A percentile compares a stretch with the other conserved stretches of the same genome.
phyloP scores from a whole-genome alignment of 2,329 filamentous ascomycete genomes.

The Aspergillus amoenus region DNA sequence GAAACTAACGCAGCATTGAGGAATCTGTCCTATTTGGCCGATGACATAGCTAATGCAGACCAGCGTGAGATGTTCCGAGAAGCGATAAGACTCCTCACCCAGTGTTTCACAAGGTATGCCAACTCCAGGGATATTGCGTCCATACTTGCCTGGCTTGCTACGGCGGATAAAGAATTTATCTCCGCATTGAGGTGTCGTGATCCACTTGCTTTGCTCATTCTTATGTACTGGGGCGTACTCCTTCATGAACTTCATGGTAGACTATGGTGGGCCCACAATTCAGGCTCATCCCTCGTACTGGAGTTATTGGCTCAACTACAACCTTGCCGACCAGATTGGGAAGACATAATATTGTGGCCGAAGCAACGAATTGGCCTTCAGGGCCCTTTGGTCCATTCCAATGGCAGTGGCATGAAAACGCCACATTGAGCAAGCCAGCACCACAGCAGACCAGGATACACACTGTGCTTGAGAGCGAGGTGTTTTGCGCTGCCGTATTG shows the following conservation, averaged over 20 bases:
- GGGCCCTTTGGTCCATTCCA: constrained; percentile 5
- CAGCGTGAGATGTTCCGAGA: constrained; percentile 32
- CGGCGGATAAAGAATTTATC: constrained; percentile 33
- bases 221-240: constrained; percentile 39
- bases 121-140: constrained; percentile 28
- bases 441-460: too few relatives aligned
- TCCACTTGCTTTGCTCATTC: constrained; percentile 32
- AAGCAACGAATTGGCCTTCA: constrained; percentile 28
- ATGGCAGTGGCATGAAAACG: not conserved
- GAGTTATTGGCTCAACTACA: constrained; percentile 26
- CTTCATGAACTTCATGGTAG: constrained; percentile 31
- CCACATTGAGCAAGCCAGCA: not conserved
- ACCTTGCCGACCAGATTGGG: constrained; percentile 23
- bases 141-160: constrained; percentile 35
- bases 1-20: constrained; percentile 29
- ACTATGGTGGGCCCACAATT: constrained; percentile 37
- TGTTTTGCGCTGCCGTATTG: not conserved
- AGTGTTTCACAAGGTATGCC: constrained; percentile 28
- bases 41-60: constrained; percentile 27
- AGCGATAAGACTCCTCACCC: constrained; percentile 28
- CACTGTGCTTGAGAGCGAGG: not conserved
- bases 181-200: constrained; percentile 29
- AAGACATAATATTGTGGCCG: constrained; percentile 31
- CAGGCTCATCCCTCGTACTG: constrained; percentile 29
- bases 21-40: constrained; percentile 28